phyloP scores from a whole-genome alignment of 2,329 filamentous ascomycete genomes.

The Orbilia quercus region DNA sequence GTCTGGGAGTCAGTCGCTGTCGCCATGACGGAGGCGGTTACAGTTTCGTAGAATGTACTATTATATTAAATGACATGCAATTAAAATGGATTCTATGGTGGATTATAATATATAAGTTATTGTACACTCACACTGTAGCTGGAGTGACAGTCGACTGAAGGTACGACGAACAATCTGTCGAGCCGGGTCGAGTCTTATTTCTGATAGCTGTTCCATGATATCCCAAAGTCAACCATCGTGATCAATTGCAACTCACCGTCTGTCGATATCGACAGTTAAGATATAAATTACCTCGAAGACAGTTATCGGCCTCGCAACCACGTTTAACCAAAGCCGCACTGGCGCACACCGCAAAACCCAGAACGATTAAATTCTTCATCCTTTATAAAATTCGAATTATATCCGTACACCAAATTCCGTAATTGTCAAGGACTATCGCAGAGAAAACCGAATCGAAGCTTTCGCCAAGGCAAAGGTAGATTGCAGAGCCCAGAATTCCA shows the following conservation, averaged over 20 bases:
- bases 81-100: no score
- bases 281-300: slow-evolving; percentile 1
- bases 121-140: not conserved
- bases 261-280: no score
- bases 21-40: not conserved
- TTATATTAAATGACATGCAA: not conserved
- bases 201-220: not conserved
- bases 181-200: not conserved
- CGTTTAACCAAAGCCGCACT: no score
- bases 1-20: not conserved
- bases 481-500: no score
- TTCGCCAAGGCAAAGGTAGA: no score
- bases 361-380: no score
- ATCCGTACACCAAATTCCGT: no score
- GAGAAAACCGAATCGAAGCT: no score
- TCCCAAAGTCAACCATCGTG: not conserved
- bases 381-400: no score
- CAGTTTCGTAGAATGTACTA: not conserved
- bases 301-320: slow-evolving; percentile 2
- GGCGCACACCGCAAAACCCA: no score
- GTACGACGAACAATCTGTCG: slow-evolving; percentile 1
- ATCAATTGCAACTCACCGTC: no score
- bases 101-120: not conserved
- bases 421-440: no score
- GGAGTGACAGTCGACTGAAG: slow-evolving; percentile 1